phyloP scores from a whole-genome alignment of 139 green algal species.

The Tetraselmis striata region DNA sequence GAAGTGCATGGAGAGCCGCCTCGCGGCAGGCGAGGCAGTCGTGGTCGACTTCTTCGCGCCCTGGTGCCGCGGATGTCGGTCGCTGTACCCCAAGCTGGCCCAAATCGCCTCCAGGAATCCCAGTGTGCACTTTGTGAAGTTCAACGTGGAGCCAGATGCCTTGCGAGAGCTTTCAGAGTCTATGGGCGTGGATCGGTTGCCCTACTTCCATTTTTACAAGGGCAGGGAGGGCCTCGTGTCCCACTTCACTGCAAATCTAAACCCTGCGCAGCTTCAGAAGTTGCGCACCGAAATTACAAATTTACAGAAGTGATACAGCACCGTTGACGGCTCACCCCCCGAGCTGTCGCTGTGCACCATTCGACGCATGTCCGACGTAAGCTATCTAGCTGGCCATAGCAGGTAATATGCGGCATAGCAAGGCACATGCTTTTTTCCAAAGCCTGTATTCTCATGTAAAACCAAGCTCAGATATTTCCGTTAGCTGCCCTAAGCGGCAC shows the following conservation, averaged over 20 bases:
- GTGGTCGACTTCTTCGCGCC: constrained; percentile 20
- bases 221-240: constrained; percentile 13
- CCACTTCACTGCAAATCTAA: constrained; percentile 15
- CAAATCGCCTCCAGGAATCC: constrained; percentile 3
- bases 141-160: background rate
- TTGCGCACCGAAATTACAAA: constrained; percentile 9
- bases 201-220: constrained; percentile 26
- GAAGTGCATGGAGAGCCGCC: background rate
- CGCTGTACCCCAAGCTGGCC: constrained; percentile 16
- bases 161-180: constrained; percentile 7
- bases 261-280: constrained; percentile 8
- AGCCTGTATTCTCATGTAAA: no score
- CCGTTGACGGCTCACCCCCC: no score
- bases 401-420: no score
- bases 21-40: background rate
- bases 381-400: no score
- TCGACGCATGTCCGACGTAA: no score
- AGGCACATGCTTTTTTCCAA: no score
- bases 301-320: background rate
- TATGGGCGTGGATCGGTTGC: constrained; percentile 8
- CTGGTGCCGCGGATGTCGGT: constrained; percentile 18
- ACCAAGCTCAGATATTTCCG: no score
- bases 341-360: no score
- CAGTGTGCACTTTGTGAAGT: constrained; percentile 11
- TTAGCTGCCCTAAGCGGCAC: no score